Evolutionary conservation across 495 filamentous ascomycete genomes (phyloP), one percentile per base, ranked within the genome.

Genomic region (Trypethelium eluteriae): DNA sequence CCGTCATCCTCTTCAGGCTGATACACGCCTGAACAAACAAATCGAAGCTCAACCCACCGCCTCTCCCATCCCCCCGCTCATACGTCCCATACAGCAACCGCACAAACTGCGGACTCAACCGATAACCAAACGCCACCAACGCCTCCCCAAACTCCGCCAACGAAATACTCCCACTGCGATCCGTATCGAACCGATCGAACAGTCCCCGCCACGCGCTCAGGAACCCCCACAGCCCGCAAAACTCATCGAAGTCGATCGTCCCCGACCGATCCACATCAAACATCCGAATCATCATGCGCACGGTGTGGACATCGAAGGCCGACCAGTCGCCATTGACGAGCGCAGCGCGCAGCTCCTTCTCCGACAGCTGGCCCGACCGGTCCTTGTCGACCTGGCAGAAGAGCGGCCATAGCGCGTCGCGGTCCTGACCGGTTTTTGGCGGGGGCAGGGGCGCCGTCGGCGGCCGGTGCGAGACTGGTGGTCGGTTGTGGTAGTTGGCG

Each of bases 211-310:
- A 98, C 47, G 92, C 90, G 36, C 91, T 89, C 10, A 98, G 82
- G 80, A 97, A 98, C 59, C 87, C 89, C 94, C 94, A 98, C 53
- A 98, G 79, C 3, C 91, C 91, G 73, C 90, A 94, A 71, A 98
- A 98, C 77, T 98, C 94, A 69, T 96, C 88, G 75, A 96, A 98
- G 62, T 86, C 89, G 73, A 98, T 96, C 5, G 86, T 89, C 59
- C 93, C 92, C 65, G 84, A 89, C 66, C 89, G 88, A 79, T 96
- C 89, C 69, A 82, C 86, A 79, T 98, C 94, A 78, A 98, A 98
- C 94, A 98, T 98, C 74, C 88, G 72, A 66, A 98, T 96, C 94
- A 98, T 98, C 91, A 96, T 95, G 68, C 88, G 88, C 66, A 98
- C 91, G 2, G 94, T 98, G 70, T 96, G 90, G n/a, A 88, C 86